A percentile compares a stretch with the other conserved stretches of the same genome.
These are phyloP conservation scores for Salix arbutifolia DNA, from an alignment of 345 rosid species.

Conservation along the genomic window DNA sequence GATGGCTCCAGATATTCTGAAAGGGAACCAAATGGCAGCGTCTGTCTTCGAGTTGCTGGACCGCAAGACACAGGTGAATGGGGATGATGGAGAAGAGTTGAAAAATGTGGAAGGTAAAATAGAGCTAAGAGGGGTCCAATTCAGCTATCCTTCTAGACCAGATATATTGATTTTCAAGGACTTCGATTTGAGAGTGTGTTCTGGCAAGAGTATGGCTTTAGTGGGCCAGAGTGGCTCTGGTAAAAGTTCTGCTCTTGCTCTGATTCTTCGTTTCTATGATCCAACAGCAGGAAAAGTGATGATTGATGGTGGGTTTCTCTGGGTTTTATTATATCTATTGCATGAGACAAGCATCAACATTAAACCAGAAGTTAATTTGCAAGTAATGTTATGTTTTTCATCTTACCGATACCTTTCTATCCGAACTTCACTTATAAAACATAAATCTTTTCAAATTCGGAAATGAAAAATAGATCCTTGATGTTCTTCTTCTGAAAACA, in stretches of 20 bases:
- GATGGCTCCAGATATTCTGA: slow-evolving; percentile 66
- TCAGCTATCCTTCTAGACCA: slow-evolving; percentile 73
- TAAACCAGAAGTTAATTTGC: too few relatives aligned
- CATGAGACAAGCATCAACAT: too few relatives aligned
- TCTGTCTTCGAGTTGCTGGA: slow-evolving; percentile 66
- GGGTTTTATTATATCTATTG: neutral
- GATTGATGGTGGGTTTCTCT: slow-evolving; percentile 58
- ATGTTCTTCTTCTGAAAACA: too few relatives aligned
- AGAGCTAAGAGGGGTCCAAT: slow-evolving; percentile 12
- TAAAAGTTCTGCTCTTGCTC: slow-evolving; percentile 72
- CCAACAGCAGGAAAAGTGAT: slow-evolving; percentile 67
- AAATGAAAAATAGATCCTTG: too few relatives aligned
- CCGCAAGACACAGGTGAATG: slow-evolving; percentile 51
- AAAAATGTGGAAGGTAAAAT: slow-evolving; percentile 30
- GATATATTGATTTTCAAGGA: slow-evolving; percentile 59
- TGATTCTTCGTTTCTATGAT: slow-evolving; percentile 76
- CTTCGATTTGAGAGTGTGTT: slow-evolving; percentile 49
- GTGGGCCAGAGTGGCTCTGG: slow-evolving; percentile 93
- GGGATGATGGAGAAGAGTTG: slow-evolving; percentile 56
- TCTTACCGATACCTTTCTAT: too few relatives aligned
- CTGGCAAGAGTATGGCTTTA: slow-evolving; percentile 74
- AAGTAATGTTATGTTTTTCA: too few relatives aligned
- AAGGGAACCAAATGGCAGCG: slow-evolving; percentile 83
- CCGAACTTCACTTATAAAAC: too few relatives aligned
- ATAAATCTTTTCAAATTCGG: too few relatives aligned